Percentiles rank a stretch among this genome's conserved stretches.
Conservation (phyloP, 805 yeast species). For the Yamadazyma sp. region DNA sequence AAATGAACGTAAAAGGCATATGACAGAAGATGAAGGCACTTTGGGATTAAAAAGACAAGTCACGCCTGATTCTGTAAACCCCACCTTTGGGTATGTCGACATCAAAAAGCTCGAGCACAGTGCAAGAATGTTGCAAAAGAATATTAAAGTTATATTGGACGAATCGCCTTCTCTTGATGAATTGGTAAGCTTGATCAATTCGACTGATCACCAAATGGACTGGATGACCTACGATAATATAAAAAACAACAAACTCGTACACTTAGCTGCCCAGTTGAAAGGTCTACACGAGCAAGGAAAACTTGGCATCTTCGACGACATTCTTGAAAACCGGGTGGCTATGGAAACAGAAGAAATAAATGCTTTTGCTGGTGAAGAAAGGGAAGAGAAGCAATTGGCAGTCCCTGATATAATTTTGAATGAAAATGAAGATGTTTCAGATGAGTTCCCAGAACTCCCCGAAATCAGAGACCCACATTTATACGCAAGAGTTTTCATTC, state of each 20-base stretch:
- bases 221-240: conserved; percentile 51
- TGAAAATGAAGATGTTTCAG: background rate
- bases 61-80: background rate
- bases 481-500: conserved; percentile 73
- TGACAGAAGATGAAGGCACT: conserved; percentile 8
- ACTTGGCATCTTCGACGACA: conserved; percentile 49
- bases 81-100: conserved; percentile 34
- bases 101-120: conserved; percentile 41
- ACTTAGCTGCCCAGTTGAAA: conserved; percentile 60
- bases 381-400: too few relatives aligned
- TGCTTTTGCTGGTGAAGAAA: too few relatives aligned
- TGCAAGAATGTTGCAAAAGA: conserved; percentile 46
- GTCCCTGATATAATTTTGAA: conserved; percentile 1
- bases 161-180: conserved; percentile 56
- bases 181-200: conserved; percentile 33
- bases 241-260: conserved; percentile 52
- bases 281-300: conserved; percentile 49
- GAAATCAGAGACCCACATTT: conserved; percentile 57
- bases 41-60: conserved; percentile 1
- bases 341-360: too few relatives aligned
- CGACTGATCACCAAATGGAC: conserved; percentile 31
- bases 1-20: conserved; percentile 11
- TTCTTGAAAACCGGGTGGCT: conserved; percentile 15
- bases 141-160: conserved; percentile 48
- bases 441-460: conserved; percentile 49